Percentiles rank a stretch among this genome's conserved stretches.
Evolutionary conservation across 176 grass and related monocot genomes (phyloP).

Genomic region (Chloris gayana): DNA sequence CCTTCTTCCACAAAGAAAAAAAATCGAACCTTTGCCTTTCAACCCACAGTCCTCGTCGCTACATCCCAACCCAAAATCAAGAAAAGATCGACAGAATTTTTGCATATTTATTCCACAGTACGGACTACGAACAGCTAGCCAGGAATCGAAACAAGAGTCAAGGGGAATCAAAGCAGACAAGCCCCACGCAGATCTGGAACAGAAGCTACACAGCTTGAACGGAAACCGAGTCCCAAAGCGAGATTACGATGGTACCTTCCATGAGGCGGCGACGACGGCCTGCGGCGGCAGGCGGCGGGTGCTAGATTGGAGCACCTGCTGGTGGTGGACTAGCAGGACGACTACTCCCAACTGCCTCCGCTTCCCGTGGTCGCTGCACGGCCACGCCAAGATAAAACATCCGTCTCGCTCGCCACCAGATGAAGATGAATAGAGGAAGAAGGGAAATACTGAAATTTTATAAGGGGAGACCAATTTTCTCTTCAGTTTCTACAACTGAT

Average conservation of each 20-base stretch:
- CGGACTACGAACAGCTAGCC: background rate
- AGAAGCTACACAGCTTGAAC: background rate
- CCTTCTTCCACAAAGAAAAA: background rate
- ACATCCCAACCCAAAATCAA: background rate
- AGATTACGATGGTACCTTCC: slow-evolving; percentile 26
- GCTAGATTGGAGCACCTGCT: slow-evolving; percentile 10
- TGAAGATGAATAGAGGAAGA: too few species aligned
- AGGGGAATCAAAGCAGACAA: background rate
- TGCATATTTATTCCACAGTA: background rate
- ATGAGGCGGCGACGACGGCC: background rate
- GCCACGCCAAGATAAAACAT: slow-evolving; percentile 27
- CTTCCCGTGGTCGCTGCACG: background rate
- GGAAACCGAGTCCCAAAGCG: background rate
- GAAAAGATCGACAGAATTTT: background rate
- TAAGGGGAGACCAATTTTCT: background rate
- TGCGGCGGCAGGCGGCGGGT: background rate
- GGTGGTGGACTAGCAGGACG: background rate
- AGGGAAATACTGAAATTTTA: background rate
- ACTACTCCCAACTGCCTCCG: background rate
- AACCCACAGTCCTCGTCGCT: background rate
- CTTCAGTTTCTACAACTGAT: background rate
- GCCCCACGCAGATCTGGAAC: slow-evolving; percentile 22
- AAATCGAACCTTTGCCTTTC: background rate
- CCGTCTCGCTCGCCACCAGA: background rate
- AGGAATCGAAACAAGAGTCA: background rate